phyloP scores from a whole-genome alignment of 2,329 filamentous ascomycete genomes.

The Emericellopsis cladophorae region DNA sequence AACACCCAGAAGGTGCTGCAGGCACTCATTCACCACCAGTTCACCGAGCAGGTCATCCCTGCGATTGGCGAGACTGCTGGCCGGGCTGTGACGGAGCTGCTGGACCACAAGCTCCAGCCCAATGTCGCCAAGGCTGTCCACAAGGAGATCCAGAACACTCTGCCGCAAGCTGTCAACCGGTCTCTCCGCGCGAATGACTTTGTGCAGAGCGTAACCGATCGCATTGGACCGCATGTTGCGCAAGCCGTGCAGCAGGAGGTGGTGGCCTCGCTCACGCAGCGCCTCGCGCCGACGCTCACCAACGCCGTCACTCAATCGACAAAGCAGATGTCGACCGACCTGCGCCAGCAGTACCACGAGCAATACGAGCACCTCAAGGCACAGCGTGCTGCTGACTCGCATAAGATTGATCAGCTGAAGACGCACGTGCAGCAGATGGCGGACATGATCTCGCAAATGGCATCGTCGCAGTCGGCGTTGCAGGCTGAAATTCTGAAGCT shows the following conservation, averaged over 20 bases:
- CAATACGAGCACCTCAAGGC: slow-evolving; percentile 37
- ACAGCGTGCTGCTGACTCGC: slow-evolving; percentile 35
- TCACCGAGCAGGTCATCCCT: slow-evolving; percentile 65
- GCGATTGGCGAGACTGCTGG: slow-evolving; percentile 55
- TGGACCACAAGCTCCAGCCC: slow-evolving; percentile 54
- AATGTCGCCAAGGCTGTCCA: slow-evolving; percentile 55
- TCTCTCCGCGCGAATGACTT: slow-evolving; percentile 60
- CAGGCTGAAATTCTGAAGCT: slow-evolving; percentile 51
- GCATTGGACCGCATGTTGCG: slow-evolving; percentile 53
- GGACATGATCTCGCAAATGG: slow-evolving; percentile 59
- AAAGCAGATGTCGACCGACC: slow-evolving; percentile 53
- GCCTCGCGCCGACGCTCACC: slow-evolving; percentile 54
- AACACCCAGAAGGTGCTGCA: slow-evolving; percentile 61
- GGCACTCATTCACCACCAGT: slow-evolving; percentile 63
- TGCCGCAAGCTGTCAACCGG: slow-evolving; percentile 48
- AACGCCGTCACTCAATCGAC: slow-evolving; percentile 52
- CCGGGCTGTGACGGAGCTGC: slow-evolving; percentile 56
- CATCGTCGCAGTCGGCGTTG: slow-evolving; percentile 53
- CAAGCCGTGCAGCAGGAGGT: slow-evolving; percentile 60
- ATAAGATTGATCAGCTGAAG: slow-evolving; percentile 64
- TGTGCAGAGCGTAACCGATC: slow-evolving; percentile 55
- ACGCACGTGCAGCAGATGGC: slow-evolving; percentile 53
- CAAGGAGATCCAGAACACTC: slow-evolving; percentile 56
- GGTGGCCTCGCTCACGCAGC: slow-evolving; percentile 43
- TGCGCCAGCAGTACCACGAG: slow-evolving; percentile 48